These are phyloP conservation scores for Obba rivulosa DNA, from an alignment of 768 basidiomycete species.

Conservation along the genomic window DNA sequence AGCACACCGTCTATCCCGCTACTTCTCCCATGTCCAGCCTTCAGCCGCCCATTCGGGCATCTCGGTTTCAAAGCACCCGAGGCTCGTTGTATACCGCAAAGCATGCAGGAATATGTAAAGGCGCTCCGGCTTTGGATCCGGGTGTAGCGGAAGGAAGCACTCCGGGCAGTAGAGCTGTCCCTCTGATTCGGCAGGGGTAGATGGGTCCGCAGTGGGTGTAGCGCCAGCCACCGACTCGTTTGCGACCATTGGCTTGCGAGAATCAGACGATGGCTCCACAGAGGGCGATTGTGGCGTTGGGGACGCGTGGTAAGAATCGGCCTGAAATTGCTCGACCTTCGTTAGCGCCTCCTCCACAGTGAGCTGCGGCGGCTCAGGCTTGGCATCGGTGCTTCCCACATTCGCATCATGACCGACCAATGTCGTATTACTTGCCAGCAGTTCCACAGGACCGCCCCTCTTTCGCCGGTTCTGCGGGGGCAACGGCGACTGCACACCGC, in stretches of 20 bases:
- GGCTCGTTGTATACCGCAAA: slow-evolving; percentile 70
- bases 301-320: slow-evolving; percentile 3
- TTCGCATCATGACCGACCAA: not conserved
- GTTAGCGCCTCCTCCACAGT: slow-evolving; percentile 45
- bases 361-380: slow-evolving; percentile 30
- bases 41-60: slow-evolving; percentile 87
- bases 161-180: slow-evolving; percentile 67
- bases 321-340: slow-evolving; percentile 12
- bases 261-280: slow-evolving; percentile 28
- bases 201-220: not conserved
- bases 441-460: slow-evolving; percentile 44
- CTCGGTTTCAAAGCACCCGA: slow-evolving; percentile 80
- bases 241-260: no score
- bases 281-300: slow-evolving; percentile 10
- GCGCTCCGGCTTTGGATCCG: slow-evolving; percentile 88
- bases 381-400: not conserved
- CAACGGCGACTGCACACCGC: slow-evolving; percentile 38
- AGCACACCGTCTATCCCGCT: not conserved
- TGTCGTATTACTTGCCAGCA: not conserved
- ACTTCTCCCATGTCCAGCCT: slow-evolving; percentile 60
- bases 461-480: slow-evolving; percentile 58
- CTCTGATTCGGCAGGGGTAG: slow-evolving; percentile 14
- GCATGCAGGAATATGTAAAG: slow-evolving; percentile 97
- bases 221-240: not conserved
- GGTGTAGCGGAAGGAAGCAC: slow-evolving; percentile 89